Evolutionary conservation across 2,329 filamentous ascomycete species (phyloP).

Genomic region (Shiraia bambusicola): DNA sequence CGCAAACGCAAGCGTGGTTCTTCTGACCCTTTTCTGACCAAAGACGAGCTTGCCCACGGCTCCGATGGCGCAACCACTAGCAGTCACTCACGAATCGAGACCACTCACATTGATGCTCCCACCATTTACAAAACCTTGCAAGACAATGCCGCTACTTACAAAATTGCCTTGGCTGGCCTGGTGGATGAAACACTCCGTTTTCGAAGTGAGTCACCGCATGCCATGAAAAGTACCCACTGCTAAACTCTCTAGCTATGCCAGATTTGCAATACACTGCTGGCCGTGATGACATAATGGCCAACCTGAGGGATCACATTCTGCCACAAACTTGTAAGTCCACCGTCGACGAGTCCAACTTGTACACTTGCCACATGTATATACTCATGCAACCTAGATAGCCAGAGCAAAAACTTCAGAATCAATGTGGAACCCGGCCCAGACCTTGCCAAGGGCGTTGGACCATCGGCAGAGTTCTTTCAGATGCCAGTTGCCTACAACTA

Average conservation of each 20-base stretch:
- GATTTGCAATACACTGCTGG: conserved; percentile 82
- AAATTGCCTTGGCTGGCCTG: conserved; percentile 68
- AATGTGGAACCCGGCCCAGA: conserved; percentile 51
- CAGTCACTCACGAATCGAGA: conserved; percentile 1
- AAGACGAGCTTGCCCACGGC: conserved; percentile 31
- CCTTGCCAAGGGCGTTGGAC: conserved; percentile 69
- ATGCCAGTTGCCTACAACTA: conserved; percentile 71
- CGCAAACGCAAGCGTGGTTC: conserved; percentile 82
- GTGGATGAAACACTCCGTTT: conserved; percentile 85
- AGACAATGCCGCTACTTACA: conserved; percentile 69
- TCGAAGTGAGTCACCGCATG: conserved; percentile 56
- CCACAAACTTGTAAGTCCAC: conserved; percentile 65
- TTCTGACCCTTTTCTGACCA: conserved; percentile 58
- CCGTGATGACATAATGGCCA: conserved; percentile 67
- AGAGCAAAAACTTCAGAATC: conserved; percentile 63
- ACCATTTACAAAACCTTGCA: conserved; percentile 63
- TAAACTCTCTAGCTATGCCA: conserved; percentile 59
- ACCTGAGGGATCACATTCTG: conserved; percentile 70
- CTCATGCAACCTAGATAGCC: conserved; percentile 48
- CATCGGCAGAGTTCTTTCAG: conserved; percentile 76
- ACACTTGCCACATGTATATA: neutral
- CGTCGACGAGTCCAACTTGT: neutral
- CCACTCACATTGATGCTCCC: conserved; percentile 22
- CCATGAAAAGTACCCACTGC: conserved; percentile 1
- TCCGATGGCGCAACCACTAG: neutral